These are phyloP conservation scores for Russula compacta DNA, from an alignment of 768 basidiomycete genomes.

Conservation along the genomic window DNA sequence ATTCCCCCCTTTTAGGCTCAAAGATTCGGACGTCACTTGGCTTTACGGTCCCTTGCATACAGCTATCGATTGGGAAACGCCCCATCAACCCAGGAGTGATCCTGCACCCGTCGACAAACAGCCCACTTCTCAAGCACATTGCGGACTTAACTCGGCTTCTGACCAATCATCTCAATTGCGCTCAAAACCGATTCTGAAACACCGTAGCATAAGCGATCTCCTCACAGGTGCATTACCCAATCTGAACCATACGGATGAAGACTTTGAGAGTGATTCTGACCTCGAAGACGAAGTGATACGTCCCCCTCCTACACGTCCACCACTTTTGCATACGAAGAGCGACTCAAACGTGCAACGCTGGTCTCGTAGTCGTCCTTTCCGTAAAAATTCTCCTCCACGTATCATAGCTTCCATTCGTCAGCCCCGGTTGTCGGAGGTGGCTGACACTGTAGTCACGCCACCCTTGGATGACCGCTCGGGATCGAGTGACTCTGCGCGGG, in stretches of 20 bases:
- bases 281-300: constrained; percentile 2
- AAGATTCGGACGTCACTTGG: constrained; percentile 99
- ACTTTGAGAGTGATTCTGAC: constrained; percentile 18
- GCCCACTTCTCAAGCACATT: constrained; percentile 38
- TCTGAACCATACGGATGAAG: constrained; percentile 54
- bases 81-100: constrained; percentile 43
- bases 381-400: constrained; percentile 68
- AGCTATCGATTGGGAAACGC: constrained; percentile 75
- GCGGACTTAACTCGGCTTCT: constrained; percentile 36
- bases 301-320: constrained; percentile 36
- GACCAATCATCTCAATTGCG: constrained; percentile 22
- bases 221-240: constrained; percentile 65
- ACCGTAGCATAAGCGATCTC: constrained; percentile 85
- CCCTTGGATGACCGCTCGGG: constrained; percentile 16
- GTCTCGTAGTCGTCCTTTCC: constrained; percentile 33
- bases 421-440: constrained; percentile 14
- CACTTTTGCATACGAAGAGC: constrained; percentile 74
- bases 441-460: constrained; percentile 18
- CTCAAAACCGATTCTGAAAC: constrained; percentile 90
- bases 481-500: constrained; percentile 25
- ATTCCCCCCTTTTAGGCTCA: constrained; percentile 57
- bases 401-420: constrained; percentile 29
- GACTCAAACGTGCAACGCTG: constrained; percentile 68
- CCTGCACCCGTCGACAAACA: constrained; percentile 32
- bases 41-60: constrained; percentile 95